A percentile compares a stretch with the other conserved stretches of the same genome.
Evolutionary conservation across 2,329 filamentous ascomycete genomes (phyloP).

Genomic region (Coniella vitis): DNA sequence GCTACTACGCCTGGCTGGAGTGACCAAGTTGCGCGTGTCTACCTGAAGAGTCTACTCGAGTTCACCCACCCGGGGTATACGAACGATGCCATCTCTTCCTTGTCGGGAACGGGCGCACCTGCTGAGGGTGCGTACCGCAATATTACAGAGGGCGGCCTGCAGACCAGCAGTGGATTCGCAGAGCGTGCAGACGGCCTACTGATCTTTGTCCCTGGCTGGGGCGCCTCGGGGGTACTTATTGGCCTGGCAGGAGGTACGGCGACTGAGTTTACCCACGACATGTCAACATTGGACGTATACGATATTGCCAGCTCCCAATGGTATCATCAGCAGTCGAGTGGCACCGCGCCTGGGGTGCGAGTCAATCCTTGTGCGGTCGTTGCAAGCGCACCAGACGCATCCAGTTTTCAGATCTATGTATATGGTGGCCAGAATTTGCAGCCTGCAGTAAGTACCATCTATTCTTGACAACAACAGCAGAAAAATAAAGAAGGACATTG

Average conservation of each 20-base stretch:
- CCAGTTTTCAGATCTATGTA: slow-evolving; percentile 71
- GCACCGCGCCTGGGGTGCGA: slow-evolving; percentile 53
- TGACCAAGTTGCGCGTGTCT: slow-evolving; percentile 55
- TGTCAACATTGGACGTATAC: slow-evolving; percentile 59
- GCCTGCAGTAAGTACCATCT: slow-evolving; percentile 40
- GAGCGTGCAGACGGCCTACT: slow-evolving; percentile 68
- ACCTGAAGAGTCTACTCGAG: slow-evolving; percentile 67
- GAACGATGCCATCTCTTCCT: slow-evolving; percentile 54
- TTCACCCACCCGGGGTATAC: slow-evolving; percentile 66
- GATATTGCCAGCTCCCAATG: slow-evolving; percentile 64
- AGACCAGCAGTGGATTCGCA: slow-evolving; percentile 59
- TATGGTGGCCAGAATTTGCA: slow-evolving; percentile 70
- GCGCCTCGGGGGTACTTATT: slow-evolving; percentile 61
- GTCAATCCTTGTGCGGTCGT: slow-evolving; percentile 68
- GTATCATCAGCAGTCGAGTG: slow-evolving; percentile 67
- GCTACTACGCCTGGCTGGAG: slow-evolving; percentile 58
- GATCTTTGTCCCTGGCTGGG: slow-evolving; percentile 69
- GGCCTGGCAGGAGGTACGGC: slow-evolving; percentile 68
- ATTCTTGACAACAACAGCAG: too few species aligned
- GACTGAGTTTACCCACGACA: slow-evolving; percentile 50
- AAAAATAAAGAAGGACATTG: too few species aligned
- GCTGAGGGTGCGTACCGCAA: slow-evolving; percentile 62
- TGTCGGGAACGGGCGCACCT: slow-evolving; percentile 51
- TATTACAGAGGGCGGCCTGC: slow-evolving; percentile 64
- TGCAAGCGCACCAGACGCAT: slow-evolving; percentile 62